Evolutionary conservation across 2,329 filamentous ascomycete genomes (phyloP).

Genomic region (Aspergillus glaucus): DNA sequence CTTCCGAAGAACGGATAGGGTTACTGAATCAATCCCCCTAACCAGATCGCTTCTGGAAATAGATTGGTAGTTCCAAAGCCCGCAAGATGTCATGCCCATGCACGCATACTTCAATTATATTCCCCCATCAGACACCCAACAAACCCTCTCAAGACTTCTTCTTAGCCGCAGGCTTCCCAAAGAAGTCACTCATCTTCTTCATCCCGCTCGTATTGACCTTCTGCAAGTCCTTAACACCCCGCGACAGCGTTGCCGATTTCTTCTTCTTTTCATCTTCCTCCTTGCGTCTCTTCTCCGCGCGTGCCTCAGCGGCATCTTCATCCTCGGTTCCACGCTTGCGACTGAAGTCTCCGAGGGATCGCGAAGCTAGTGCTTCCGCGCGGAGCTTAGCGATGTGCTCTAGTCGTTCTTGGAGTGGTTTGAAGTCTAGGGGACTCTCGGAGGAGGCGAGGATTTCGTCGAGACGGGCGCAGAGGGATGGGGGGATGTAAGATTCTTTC

Average conservation of each 20-base stretch:
- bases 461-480: conserved; percentile 31
- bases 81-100: too few species aligned
- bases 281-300: conserved; percentile 74
- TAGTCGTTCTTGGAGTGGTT: conserved; percentile 64
- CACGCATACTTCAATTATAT: too few species aligned
- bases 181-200: conserved; percentile 96
- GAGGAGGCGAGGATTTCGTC: conserved; percentile 32
- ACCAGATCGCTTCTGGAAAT: background rate
- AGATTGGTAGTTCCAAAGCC: background rate
- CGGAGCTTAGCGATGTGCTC: conserved; percentile 60
- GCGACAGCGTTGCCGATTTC: conserved; percentile 68
- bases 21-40: too few species aligned
- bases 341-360: conserved; percentile 48
- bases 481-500: conserved; percentile 44
- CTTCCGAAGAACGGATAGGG: too few species aligned
- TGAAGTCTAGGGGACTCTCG: conserved; percentile 57
- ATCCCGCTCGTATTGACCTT: conserved; percentile 90
- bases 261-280: conserved; percentile 84
- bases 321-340: conserved; percentile 37
- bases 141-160: conserved; percentile 25
- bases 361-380: conserved; percentile 62
- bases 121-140: background rate
- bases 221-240: conserved; percentile 70
- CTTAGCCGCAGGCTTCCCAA: conserved; percentile 56
- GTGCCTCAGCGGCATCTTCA: conserved; percentile 39